Base-by-base conservation (phyloP, 2,329 filamentous ascomycete species). In the Botrytis medusae region DNA sequence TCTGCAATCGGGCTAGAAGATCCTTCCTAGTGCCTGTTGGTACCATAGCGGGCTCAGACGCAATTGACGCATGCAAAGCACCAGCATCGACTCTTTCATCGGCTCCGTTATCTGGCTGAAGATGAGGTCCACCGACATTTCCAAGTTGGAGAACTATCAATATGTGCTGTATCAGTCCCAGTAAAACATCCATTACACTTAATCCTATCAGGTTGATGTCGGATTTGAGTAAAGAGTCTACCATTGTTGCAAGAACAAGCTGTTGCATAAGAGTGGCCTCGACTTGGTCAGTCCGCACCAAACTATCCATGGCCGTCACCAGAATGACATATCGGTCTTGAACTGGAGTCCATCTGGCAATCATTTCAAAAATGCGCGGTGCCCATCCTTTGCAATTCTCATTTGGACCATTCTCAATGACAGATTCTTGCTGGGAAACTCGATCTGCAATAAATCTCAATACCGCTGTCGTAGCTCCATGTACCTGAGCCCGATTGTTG, bases 281-380 rank as follows among this genome's bases (percentile, higher is more conserved):
- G 9, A 87, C 87, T 51, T 95, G 86, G 0, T 90, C 89, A 62
- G 88, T 90, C 73, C 88, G 87, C 6, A 93, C 85, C 69, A 98
- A 84, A 5, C 88, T 88, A 77, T 98, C 95, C 84, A 97, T 90
- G 4, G 92, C 87, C 1, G 93, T 92, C 63, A 97, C 88, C 64
- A 98, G 86, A 73, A 98, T 96, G 57, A 95, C 90, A 83, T 97
- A 98, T 71, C 96, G 92, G 80, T 97, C 94, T 81, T 98, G 95
- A 2, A 98, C 95, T 0, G 96, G 94, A 0, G 94, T 92, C 94
- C 95, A 98, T 74, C 90, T 89, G 25, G 94, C 91, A 71, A 95
- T 87, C 75, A 95, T 87, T 78, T 92, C 89, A 81, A 97, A 93
- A 69, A 98, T 86, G 73, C 90, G 91, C 40, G 94, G 92, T 2